phyloP scores from a whole-genome alignment of 176 grass and related monocot genomes.

The Ananas comosus region DNA sequence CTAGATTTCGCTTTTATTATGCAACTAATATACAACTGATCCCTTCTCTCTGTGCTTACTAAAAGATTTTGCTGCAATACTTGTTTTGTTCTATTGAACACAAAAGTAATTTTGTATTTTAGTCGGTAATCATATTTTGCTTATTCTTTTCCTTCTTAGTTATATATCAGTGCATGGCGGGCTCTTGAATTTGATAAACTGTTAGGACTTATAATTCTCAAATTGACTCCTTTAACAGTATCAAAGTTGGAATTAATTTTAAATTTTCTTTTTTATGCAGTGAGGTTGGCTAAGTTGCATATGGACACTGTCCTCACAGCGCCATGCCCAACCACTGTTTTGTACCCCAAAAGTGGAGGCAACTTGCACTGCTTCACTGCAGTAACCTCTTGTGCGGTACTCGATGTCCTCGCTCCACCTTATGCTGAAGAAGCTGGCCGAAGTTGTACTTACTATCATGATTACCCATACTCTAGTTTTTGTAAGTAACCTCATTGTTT shows the following conservation, averaged over 20 bases:
- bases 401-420: conserved; percentile 63
- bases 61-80: not conserved
- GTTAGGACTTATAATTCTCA: not conserved
- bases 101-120: no score
- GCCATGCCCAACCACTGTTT: conserved; percentile 45
- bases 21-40: no score
- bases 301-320: conserved; percentile 45
- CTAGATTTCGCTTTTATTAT: no score
- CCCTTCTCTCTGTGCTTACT: not conserved
- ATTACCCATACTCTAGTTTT: conserved; percentile 57
- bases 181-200: not conserved
- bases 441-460: conserved; percentile 55
- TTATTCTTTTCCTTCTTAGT: no score
- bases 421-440: conserved; percentile 46
- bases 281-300: conserved; percentile 56
- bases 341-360: conserved; percentile 63
- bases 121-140: no score
- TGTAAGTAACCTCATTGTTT: conserved; percentile 39
- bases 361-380: conserved; percentile 75
- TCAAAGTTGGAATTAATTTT: not conserved
- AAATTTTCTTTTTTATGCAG: conserved; percentile 22
- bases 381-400: conserved; percentile 65
- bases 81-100: no score
- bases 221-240: not conserved
- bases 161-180: no score